Base-by-base conservation (phyloP, 305 asterid species). In the Fraxinus paxiana region DNA sequence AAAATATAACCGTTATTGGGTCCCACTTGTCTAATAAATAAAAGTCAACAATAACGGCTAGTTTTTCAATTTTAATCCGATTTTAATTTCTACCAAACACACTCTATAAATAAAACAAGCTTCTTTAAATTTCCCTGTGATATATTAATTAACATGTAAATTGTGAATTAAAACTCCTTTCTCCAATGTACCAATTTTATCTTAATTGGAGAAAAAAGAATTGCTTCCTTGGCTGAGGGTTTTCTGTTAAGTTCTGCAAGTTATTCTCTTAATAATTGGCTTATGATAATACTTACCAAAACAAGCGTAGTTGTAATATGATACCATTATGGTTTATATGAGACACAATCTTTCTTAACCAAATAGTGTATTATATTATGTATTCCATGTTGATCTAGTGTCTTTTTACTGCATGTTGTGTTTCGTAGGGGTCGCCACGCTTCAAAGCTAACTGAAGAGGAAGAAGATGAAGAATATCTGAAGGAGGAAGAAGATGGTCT, bases 341-440 rank as follows among this genome's bases (percentile, higher is more conserved):
- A 20, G 28, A 56, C 67, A 18, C 67, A 18, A 2, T 56, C 10
- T 18, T 18, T 56, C 28, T 56, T 56, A 56, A 56, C 26, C 28
- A 30, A 6, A 28, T 69, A 69, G 75, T 13, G 43, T 13, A 69
- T 69, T 65, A 26, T 65, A 26, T 69, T 65, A 65, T 65, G 28
- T 56, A 56, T 65, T 12, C 43, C 18, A 10, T 24, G 33, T 6
- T 15, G 41, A 30, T 31, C 41, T 5, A 69, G 12, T 80, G 67
- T 13, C 43, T 54, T 70, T 28, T 34, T 67, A 79, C 18, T 82
- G 77, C 51, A 56, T 38, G 73, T 83, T 80, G 41, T 79, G 41
- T 83, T 78, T 83, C 79, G 81, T 77, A 96, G 99, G 90, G 99
- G 99, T 51, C 98, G 99, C 84, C 99, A 96, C 86, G 97, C 97